These are phyloP conservation scores for Ettlia oleoabundans DNA, from an alignment of 139 green algal species.

Conservation along the genomic window DNA sequence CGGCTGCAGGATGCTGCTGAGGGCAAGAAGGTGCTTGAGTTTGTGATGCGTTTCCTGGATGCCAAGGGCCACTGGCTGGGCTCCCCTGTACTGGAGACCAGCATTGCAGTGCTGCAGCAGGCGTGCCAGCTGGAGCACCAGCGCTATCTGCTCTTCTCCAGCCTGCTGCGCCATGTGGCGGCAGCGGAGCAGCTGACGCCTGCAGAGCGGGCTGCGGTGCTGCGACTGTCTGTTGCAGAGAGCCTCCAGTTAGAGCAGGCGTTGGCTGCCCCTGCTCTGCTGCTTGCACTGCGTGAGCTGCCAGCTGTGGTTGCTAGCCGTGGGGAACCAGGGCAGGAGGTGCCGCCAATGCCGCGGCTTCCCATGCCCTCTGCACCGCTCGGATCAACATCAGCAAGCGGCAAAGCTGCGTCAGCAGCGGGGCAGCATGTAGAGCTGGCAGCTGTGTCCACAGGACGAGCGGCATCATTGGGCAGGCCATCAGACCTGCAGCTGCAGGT, in stretches of 20 bases:
- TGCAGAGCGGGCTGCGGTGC: constrained; percentile 30
- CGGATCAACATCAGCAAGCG: not conserved
- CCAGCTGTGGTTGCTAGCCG: constrained; percentile 29
- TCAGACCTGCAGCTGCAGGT: constrained; percentile 22
- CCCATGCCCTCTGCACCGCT: not conserved
- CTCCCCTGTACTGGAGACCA: constrained; percentile 13
- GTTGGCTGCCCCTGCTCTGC: constrained; percentile 44
- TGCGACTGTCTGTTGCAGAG: constrained; percentile 34
- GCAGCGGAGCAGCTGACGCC: not conserved
- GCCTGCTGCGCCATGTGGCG: constrained; percentile 50
- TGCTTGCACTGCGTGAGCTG: constrained; percentile 50
- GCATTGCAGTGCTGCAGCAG: constrained; percentile 31
- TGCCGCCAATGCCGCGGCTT: constrained; percentile 10
- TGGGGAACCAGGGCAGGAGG: not conserved
- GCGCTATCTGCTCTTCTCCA: constrained; percentile 52
- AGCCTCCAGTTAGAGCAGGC: constrained; percentile 30
- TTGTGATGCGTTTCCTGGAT: constrained; percentile 54
- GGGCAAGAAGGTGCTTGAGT: constrained; percentile 48
- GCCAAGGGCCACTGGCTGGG: constrained; percentile 33
- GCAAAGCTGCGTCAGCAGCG: no score
- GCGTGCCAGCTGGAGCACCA: constrained; percentile 57
- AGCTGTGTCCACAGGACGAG: not conserved
- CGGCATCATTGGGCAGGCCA: not conserved
- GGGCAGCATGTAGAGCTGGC: not conserved
- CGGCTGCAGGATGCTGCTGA: constrained; percentile 47